Evolutionary conservation across 352 stramenopile genomes (phyloP), one percentile per base, ranked within the genome.

Genomic region (Pythium scleroteichum): DNA sequence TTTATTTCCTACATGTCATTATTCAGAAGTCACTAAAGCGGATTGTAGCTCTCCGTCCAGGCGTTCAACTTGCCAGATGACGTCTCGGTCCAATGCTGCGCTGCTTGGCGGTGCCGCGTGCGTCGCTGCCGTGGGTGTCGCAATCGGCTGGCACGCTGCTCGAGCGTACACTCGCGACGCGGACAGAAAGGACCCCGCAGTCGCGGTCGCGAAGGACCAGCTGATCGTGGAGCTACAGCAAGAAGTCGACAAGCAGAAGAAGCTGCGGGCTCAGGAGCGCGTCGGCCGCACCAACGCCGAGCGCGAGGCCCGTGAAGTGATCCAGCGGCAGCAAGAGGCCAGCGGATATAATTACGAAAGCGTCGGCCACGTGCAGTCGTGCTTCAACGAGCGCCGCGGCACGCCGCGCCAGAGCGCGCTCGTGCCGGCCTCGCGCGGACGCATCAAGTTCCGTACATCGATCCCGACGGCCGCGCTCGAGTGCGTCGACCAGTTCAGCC

Each of bases 331-430:
- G 46, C 75, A 91, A 27, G 76, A 92, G 33, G 51, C 62, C 35
- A 52, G 61, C 22, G 86, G 84, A 17, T 96, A 95, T 69, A 73
- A 59, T 19, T 85, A 94, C 32, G 71, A 94, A 22, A 74, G 71
- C 8, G 79, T 96, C 19, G 88, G 70, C 3, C 64, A 76, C 45
- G 87, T 94, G 50, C 70, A 89, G 49, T 96, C 87, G 12, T 96
- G 88, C 61, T 96, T 96, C 50, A 79, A 72, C 0, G 85, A 96
- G 59, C 84, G 88, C n/a, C 87, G 87, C 17, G 88, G 88, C 12
- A 95, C 88, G 16, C 88, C 88, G 0, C 73, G 88, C 10, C 88
- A 97, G 71, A 87, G 85, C 17, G 69, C 72, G 32, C 75, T 96
- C 9, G 86, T 94, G 44, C 72, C 80, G 17, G 76, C 75, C 20